Evolutionary conservation across 257 asterid genomes (phyloP), one percentile per base, ranked within the genome.

Genomic region (Capsicum chinense): DNA sequence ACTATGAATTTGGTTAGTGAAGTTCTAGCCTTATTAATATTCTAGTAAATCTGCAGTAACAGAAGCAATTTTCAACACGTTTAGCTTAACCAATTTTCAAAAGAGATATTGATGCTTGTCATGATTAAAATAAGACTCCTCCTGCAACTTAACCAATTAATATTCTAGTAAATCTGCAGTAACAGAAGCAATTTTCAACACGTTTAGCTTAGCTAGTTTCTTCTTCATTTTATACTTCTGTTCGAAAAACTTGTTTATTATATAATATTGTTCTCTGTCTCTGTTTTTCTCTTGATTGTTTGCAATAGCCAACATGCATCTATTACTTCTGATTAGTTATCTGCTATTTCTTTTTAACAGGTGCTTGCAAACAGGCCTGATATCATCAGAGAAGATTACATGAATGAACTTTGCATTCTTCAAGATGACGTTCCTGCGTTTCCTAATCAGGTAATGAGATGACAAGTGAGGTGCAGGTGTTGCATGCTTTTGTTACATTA

Each of bases 361-460:
- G 99, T 97, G 80, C 98, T 97, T 76, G 98, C 99, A 48, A 97
- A 97, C 88, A 93, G 99, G 87, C 99, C 99, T 69, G 99, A 97
- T 93, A 97, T 97, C 83, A 95, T 97, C 50, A 90, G 99, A 91
- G 98, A 97, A 87, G 99, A 97, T 90, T 97, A 97, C 87, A 97
- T 97, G 99, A 97, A 92, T 85, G 99, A 97, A 89, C 98, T 97
- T 88, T 94, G 98, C 92, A 93, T 95, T 86, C 98, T 97, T 91
- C 99, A 97, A 89, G 99, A 97, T 87, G 99, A 97, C 86, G 99
- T 97, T 88, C 99, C 99, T 84, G 81, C 99, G 83, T 97, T 97
- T 84, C 98, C 97, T 56, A 93, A 97, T 89, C 93, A 97, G 98
- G 99, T 95, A 94, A 50, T 58, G 73, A 81, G 76, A 50, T 87